A percentile compares a stretch with the other conserved stretches of the same genome.
These are phyloP conservation scores for Lippia alba DNA, from an alignment of 305 asterid species.

Conservation along the genomic window DNA sequence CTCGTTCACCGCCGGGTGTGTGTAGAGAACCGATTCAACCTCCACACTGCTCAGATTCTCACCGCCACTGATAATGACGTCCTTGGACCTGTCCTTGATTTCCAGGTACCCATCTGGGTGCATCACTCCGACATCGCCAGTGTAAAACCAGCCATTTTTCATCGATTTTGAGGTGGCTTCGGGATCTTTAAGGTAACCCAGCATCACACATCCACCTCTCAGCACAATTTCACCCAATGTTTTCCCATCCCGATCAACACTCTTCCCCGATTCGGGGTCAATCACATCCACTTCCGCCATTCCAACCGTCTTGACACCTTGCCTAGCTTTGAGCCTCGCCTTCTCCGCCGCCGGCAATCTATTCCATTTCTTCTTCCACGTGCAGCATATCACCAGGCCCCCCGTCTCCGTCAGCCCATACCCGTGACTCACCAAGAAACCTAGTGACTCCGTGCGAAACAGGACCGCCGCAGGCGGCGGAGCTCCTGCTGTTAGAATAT, in stretches of 20 bases:
- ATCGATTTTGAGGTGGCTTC: conserved; percentile 58
- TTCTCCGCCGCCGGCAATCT: conserved; percentile 63
- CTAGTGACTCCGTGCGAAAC: conserved; percentile 66
- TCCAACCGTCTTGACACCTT: conserved; percentile 69
- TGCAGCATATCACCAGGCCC: conserved; percentile 67
- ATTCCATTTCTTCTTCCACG: conserved; percentile 82
- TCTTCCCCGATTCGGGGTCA: conserved; percentile 51
- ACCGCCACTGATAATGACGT: conserved; percentile 83
- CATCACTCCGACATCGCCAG: conserved; percentile 92
- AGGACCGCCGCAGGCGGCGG: conserved; percentile 85
- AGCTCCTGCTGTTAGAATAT: conserved; percentile 79
- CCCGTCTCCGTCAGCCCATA: conserved; percentile 91
- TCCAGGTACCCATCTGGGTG: conserved; percentile 90
- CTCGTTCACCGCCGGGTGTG: conserved; percentile 81
- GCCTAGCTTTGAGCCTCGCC: conserved; percentile 74
- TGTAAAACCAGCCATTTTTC: conserved; percentile 81
- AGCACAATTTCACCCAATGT: conserved; percentile 71
- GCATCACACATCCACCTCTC: conserved; percentile 68
- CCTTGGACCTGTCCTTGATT: conserved; percentile 86
- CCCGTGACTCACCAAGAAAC: conserved; percentile 78
- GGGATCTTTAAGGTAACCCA: conserved; percentile 79
- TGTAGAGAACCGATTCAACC: conserved; percentile 75
- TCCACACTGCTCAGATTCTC: conserved; percentile 94
- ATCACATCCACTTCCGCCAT: conserved; percentile 71
- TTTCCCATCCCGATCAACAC: conserved; percentile 64